These are phyloP conservation scores for Ascosphaera aggregata DNA, from an alignment of 2,329 filamentous ascomycete species.

Conservation along the genomic window DNA sequence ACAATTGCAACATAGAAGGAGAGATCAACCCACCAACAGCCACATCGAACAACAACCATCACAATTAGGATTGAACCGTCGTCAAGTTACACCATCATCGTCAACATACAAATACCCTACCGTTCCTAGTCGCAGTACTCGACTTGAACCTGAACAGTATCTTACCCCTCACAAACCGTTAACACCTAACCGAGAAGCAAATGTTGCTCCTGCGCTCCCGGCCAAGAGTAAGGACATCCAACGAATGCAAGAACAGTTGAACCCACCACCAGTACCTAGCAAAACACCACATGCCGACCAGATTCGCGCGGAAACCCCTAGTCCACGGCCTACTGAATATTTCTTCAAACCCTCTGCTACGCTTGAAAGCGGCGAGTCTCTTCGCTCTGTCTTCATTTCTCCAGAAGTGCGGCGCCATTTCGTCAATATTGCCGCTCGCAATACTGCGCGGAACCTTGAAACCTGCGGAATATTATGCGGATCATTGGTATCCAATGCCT, in stretches of 20 bases:
- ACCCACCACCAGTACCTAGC: slow-evolving; percentile 8
- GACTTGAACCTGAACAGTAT: not conserved
- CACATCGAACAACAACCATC: not conserved
- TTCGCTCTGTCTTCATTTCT: slow-evolving; percentile 75
- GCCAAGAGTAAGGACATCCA: not conserved
- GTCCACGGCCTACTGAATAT: slow-evolving; percentile 23
- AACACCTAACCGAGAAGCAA: not conserved
- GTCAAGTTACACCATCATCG: too few relatives aligned
- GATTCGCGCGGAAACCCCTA: not conserved
- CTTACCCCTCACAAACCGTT: not conserved
- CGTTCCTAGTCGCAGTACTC: not conserved
- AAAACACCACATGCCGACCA: slow-evolving; percentile 7
- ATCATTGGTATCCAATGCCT: slow-evolving; percentile 70
- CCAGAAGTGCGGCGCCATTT: slow-evolving; percentile 50
- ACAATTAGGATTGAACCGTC: too few relatives aligned
- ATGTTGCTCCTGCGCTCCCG: not conserved
- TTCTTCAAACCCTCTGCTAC: slow-evolving; percentile 70
- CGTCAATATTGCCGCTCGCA: slow-evolving; percentile 45
- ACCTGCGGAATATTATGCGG: slow-evolving; percentile 91
- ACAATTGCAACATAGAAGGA: not conserved
- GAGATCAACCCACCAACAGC: not conserved
- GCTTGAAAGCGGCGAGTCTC: slow-evolving; percentile 67
- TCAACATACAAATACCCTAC: not conserved
- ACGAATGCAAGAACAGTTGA: not conserved
- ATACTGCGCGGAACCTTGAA: slow-evolving; percentile 65